Evolutionary conservation across 352 stramenopile genomes (phyloP).

Genomic region (Pythium aquatile): DNA sequence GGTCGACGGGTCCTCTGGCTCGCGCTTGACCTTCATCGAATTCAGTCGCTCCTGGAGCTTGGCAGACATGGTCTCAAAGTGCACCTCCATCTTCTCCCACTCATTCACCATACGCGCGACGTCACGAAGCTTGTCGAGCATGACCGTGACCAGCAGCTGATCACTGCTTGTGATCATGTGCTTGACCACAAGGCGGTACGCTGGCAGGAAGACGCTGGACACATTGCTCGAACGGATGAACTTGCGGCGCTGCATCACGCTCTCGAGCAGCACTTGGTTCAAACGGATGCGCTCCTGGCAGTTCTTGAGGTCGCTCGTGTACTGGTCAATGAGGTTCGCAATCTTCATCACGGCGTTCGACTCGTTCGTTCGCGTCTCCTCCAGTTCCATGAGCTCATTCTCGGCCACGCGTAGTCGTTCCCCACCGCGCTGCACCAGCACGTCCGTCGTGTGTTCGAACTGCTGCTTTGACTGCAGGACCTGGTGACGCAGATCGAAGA

Average conservation of each 20-base stretch:
- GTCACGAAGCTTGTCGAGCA: constrained; percentile 66
- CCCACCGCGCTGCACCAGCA: constrained; percentile 52
- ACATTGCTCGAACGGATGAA: constrained; percentile 66
- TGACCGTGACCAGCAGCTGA: constrained; percentile 67
- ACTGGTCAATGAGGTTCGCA: constrained; percentile 51
- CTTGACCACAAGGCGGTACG: constrained; percentile 62
- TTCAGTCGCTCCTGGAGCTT: constrained; percentile 45
- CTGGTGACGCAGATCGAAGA: constrained; percentile 75
- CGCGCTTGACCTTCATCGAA: constrained; percentile 34
- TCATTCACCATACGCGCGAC: constrained; percentile 63
- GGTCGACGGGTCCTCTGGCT: constrained; percentile 15
- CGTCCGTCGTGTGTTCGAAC: constrained; percentile 56
- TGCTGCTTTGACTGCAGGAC: constrained; percentile 68
- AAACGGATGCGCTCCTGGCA: constrained; percentile 56
- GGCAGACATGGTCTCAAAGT: constrained; percentile 66
- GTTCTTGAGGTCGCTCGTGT: constrained; percentile 49
- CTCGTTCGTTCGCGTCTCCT: constrained; percentile 45
- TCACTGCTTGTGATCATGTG: constrained; percentile 71
- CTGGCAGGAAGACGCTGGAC: constrained; percentile 60
- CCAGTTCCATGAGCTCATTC: constrained; percentile 57
- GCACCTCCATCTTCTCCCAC: constrained; percentile 69
- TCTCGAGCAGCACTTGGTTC: constrained; percentile 60
- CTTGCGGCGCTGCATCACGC: constrained; percentile 59
- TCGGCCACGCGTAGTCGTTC: constrained; percentile 53
- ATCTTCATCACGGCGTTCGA: constrained; percentile 47